Conservation (phyloP, 1,284 basidiomycete genomes). For the Rugiboletus extremiorientalis region DNA sequence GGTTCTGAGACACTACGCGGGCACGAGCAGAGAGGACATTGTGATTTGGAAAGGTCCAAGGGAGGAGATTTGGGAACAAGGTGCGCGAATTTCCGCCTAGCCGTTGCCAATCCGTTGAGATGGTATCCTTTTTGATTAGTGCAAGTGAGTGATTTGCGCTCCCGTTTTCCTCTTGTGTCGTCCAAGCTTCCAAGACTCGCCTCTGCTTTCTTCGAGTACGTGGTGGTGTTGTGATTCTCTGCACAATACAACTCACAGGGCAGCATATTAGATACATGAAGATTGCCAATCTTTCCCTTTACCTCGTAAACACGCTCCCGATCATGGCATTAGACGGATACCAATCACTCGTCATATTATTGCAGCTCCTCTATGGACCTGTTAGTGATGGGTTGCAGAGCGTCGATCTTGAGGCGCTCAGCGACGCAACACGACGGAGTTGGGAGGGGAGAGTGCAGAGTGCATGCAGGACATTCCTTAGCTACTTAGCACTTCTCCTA, state of each 20-base stretch:
- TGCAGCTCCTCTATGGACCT: constrained; percentile 33
- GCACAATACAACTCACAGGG: not conserved
- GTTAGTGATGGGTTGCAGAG: not conserved
- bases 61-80: constrained; percentile 68
- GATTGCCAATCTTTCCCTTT: constrained; percentile 64
- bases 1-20: constrained; percentile 20
- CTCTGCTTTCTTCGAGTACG: constrained; percentile 49
- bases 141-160: constrained; percentile 47
- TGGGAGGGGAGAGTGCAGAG: constrained; percentile 19
- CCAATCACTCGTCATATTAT: constrained; percentile 44
- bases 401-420: constrained; percentile 22
- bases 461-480: constrained; percentile 18
- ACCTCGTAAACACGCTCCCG: constrained; percentile 71
- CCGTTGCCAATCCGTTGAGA: not conserved
- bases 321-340: constrained; percentile 62
- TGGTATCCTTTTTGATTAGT: constrained; percentile 41
- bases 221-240: constrained; percentile 6
- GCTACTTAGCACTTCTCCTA: constrained; percentile 21
- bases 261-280: constrained; percentile 52
- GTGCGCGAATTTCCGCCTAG: constrained; percentile 37
- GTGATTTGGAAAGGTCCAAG: constrained; percentile 69
- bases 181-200: constrained; percentile 40
- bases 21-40: constrained; percentile 25
- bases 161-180: constrained; percentile 48
- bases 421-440: not conserved